Evolutionary conservation across 805 yeast species (phyloP).

Genomic region (Yamadazyma ubonensis): DNA sequence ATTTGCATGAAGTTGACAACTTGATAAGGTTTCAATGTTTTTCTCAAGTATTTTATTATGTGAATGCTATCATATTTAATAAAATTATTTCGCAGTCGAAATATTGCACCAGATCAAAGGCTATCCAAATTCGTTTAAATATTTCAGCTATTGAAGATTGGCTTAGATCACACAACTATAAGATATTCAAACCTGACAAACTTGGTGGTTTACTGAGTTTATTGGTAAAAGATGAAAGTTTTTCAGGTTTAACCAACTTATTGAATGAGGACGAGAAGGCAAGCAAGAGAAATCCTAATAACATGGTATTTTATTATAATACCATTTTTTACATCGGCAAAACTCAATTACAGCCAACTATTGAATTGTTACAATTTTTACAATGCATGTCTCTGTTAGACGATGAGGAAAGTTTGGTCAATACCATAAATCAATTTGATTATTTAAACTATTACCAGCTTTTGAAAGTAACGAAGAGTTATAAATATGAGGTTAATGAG

Average conservation of each 20-base stretch:
- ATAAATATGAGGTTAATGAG: conserved; percentile 84
- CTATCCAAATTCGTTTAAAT: conserved; percentile 86
- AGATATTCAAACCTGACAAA: conserved; percentile 33
- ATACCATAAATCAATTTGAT: conserved; percentile 53
- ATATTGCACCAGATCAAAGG: conserved; percentile 75
- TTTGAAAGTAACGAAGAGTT: conserved; percentile 66
- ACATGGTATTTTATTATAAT: conserved; percentile 60
- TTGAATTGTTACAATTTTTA: conserved; percentile 84
- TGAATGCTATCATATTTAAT: conserved; percentile 72
- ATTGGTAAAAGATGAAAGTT: conserved; percentile 13
- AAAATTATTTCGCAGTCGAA: conserved; percentile 63
- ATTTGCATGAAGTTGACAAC: conserved; percentile 77
- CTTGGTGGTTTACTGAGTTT: conserved; percentile 29
- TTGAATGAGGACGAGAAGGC: conserved; percentile 20
- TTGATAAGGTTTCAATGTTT: conserved; percentile 75
- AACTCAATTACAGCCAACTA: conserved; percentile 65
- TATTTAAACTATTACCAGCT: conserved; percentile 68
- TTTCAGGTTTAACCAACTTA: conserved; percentile 21
- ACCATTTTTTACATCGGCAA: conserved; percentile 65
- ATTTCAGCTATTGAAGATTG: conserved; percentile 89
- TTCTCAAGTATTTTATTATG: conserved; percentile 75
- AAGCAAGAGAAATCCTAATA: conserved; percentile 37
- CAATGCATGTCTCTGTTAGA: conserved; percentile 77
- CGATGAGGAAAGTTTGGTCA: conserved; percentile 60
- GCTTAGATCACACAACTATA: conserved; percentile 69